Percentiles rank a stretch among this genome's conserved stretches.
phyloP scores from a whole-genome alignment of 768 basidiomycete genomes.

The Lactarius pseudohatsudake region DNA sequence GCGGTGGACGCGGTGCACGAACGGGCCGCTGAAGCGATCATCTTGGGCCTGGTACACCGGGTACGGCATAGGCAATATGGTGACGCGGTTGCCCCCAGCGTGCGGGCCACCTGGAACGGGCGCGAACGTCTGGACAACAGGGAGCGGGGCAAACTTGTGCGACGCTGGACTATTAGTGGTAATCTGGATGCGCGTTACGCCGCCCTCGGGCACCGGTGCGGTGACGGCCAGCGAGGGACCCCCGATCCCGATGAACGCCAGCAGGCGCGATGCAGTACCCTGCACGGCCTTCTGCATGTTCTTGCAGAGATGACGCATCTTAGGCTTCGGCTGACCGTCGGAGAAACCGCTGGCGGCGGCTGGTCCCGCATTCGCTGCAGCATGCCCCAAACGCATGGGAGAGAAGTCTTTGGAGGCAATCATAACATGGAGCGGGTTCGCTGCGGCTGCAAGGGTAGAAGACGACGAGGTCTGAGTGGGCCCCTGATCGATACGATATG shows the following conservation, averaged over 20 bases:
- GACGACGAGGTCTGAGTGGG: neutral
- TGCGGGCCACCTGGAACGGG: neutral
- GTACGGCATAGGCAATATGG: neutral
- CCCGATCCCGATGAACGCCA: constrained; percentile 21
- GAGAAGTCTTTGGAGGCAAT: constrained; percentile 21
- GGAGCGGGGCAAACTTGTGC: neutral
- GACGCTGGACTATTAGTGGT: neutral
- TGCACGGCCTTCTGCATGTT: constrained; percentile 25
- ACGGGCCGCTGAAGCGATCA: constrained; percentile 25
- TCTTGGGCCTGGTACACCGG: constrained; percentile 33
- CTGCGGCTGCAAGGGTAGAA: constrained; percentile 11
- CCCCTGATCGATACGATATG: constrained; percentile 1
- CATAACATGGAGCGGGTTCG: constrained; percentile 18
- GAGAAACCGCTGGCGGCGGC: neutral
- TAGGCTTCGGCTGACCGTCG: constrained; percentile 12
- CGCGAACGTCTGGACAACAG: neutral
- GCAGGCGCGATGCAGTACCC: constrained; percentile 16
- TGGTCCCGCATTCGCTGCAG: constrained; percentile 10
- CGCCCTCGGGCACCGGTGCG: constrained; percentile 2
- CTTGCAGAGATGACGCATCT: constrained; percentile 27
- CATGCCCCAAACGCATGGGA: constrained; percentile 23
- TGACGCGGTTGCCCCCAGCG: neutral
- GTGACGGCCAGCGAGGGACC: constrained; percentile 6
- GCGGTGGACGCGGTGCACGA: constrained; percentile 51
- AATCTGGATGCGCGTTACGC: constrained; percentile 12